Evolutionary conservation across 805 yeast species (phyloP).

Genomic region (Kuraishia hungarica): DNA sequence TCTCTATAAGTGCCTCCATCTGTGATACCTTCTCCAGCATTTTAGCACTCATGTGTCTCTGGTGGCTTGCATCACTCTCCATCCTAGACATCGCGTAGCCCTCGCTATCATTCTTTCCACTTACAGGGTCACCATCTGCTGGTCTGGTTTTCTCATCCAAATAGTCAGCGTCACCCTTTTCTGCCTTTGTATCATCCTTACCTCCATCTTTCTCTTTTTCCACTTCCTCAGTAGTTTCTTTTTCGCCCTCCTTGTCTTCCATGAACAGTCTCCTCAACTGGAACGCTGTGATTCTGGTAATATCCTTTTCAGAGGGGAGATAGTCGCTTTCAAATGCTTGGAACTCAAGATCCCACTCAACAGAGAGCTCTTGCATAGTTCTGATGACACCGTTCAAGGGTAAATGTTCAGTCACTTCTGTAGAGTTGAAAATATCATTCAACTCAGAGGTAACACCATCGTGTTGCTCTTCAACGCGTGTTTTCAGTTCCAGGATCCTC

Average conservation of each 20-base stretch:
- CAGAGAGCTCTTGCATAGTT: conserved; percentile 71
- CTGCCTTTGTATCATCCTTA: conserved; percentile 11
- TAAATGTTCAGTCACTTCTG: conserved; percentile 58
- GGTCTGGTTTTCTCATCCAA: neutral
- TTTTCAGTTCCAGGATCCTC: conserved; percentile 49
- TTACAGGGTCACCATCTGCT: neutral
- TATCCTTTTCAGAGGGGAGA: conserved; percentile 89
- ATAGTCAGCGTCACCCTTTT: neutral
- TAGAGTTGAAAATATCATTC: conserved; percentile 41
- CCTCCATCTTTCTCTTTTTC: conserved; percentile 14
- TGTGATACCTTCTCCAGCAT: conserved; percentile 8
- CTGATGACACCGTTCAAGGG: conserved; percentile 63
- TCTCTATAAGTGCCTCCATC: conserved; percentile 10
- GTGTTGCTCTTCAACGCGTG: conserved; percentile 43
- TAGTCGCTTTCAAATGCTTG: conserved; percentile 68
- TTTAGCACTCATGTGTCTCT: conserved; percentile 9
- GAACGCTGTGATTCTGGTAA: conserved; percentile 80
- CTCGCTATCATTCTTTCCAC: neutral
- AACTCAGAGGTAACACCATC: conserved; percentile 33
- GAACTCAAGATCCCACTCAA: conserved; percentile 81
- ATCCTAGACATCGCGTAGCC: conserved; percentile 3
- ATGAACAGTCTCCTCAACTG: conserved; percentile 71
- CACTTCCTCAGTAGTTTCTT: conserved; percentile 11
- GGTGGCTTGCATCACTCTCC: conserved; percentile 9
- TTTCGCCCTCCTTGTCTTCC: conserved; percentile 28